Percentiles rank a stretch among this genome's conserved stretches.
Evolutionary conservation across 768 basidiomycete genomes (phyloP).

Genomic region (Tricholoma sp.): DNA sequence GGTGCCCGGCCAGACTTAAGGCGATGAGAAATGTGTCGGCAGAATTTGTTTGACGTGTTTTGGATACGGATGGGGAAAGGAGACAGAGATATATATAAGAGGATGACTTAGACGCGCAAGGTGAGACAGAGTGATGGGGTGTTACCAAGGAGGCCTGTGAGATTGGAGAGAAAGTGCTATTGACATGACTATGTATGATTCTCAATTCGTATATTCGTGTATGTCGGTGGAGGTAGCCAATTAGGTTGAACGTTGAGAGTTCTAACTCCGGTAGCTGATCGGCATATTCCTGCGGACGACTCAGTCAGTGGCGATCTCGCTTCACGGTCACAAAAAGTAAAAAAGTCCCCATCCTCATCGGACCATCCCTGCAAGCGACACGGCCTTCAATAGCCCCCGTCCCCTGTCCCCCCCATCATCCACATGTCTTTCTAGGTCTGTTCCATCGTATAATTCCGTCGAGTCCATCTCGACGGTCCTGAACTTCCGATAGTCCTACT

Average conservation of each 20-base stretch:
- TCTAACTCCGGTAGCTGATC: slow-evolving; percentile 26
- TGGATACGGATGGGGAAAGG: slow-evolving; percentile 22
- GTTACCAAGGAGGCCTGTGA: slow-evolving; percentile 41
- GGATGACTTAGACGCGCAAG: slow-evolving; percentile 16
- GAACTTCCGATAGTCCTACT: not conserved
- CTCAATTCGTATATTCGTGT: slow-evolving; percentile 13
- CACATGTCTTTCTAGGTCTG: slow-evolving; percentile 8
- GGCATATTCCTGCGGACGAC: slow-evolving; percentile 30
- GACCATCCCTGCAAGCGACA: slow-evolving; percentile 32
- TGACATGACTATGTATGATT: slow-evolving; percentile 24
- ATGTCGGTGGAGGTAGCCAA: slow-evolving; percentile 20
- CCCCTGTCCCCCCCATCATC: slow-evolving; percentile 6
- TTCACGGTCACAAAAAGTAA: not conserved
- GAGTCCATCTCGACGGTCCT: not conserved
- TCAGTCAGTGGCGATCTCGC: slow-evolving; percentile 11
- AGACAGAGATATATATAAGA: slow-evolving; percentile 30
- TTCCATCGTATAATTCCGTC: not conserved
- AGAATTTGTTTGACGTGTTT: slow-evolving; percentile 31
- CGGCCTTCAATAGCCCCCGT: slow-evolving; percentile 30
- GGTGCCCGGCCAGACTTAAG: slow-evolving; percentile 25
- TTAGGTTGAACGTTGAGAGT: slow-evolving; percentile 6
- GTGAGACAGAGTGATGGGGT: slow-evolving; percentile 34
- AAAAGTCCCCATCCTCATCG: slow-evolving; percentile 31
- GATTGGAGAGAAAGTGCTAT: slow-evolving; percentile 25
- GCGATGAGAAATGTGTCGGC: slow-evolving; percentile 25